Conservation (phyloP, 768 basidiomycete genomes). For the Tricholoma sp. region DNA sequence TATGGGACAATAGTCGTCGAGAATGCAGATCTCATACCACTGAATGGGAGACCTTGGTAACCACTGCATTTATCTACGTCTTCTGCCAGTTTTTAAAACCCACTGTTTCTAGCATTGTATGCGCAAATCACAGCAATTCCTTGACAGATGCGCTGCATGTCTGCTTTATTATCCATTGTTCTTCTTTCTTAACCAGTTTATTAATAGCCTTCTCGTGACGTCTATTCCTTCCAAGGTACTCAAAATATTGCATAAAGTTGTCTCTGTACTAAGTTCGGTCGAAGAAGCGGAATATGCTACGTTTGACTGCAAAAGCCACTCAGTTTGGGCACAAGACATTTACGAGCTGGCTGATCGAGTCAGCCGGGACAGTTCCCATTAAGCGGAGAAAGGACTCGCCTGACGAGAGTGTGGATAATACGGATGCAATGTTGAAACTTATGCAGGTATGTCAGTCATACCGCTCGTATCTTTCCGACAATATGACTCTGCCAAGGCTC, state of each 20-base stretch:
- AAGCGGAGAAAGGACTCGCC: constrained; percentile 67
- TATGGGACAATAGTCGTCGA: constrained; percentile 88
- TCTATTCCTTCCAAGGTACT: constrained; percentile 65
- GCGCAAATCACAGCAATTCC: constrained; percentile 84
- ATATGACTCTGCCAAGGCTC: constrained; percentile 40
- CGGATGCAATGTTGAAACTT: constrained; percentile 60
- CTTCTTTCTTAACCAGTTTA: constrained; percentile 2
- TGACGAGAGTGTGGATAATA: constrained; percentile 58
- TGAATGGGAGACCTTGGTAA: constrained; percentile 72
- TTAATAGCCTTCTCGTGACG: constrained; percentile 62
- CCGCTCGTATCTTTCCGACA: not conserved
- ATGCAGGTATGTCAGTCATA: constrained; percentile 44
- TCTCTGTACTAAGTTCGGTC: not conserved
- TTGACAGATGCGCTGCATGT: constrained; percentile 82
- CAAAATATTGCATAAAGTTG: constrained; percentile 1
- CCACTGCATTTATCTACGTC: constrained; percentile 8
- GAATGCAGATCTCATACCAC: constrained; percentile 65
- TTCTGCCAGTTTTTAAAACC: not conserved
- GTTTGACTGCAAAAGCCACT: constrained; percentile 84
- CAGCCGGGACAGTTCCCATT: constrained; percentile 82
- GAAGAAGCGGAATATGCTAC: constrained; percentile 73
- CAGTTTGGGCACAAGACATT: constrained; percentile 82
- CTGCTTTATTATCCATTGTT: not conserved
- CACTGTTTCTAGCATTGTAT: constrained; percentile 58
- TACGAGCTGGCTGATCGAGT: constrained; percentile 88